Conservation (phyloP, 176 grass and related monocot species). For the Pontederia paniculata region DNA sequence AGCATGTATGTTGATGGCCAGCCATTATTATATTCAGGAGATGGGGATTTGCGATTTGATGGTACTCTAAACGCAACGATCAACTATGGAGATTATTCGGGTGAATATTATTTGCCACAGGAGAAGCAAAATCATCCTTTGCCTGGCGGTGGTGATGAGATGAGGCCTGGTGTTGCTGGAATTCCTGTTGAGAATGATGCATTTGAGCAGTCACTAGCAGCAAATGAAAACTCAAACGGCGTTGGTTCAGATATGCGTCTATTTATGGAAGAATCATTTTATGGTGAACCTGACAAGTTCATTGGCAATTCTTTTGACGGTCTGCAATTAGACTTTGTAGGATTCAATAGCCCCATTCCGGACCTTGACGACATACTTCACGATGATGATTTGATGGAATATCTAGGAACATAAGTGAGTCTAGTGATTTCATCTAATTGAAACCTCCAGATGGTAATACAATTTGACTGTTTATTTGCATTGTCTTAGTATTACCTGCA, state of each 20-base stretch:
- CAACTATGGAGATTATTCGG: constrained; percentile 4
- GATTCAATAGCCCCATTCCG: background rate
- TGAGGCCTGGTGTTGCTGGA: background rate
- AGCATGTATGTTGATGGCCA: constrained; percentile 35
- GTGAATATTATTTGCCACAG: background rate
- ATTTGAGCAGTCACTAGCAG: background rate
- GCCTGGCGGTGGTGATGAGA: background rate
- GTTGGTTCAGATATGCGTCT: background rate
- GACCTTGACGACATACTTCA: background rate
- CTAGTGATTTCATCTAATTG: no score
- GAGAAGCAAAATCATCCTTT: background rate
- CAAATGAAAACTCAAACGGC: background rate
- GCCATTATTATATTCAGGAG: constrained; percentile 25
- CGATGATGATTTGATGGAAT: background rate
- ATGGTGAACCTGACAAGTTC: background rate
- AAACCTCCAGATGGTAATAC: no score
- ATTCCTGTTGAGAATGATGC: background rate
- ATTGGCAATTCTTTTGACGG: background rate
- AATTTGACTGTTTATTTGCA: no score
- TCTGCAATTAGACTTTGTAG: background rate
- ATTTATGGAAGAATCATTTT: constrained; percentile 1
- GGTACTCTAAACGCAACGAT: constrained; percentile 19
- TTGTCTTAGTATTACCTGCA: no score
- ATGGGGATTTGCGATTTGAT: constrained; percentile 32
- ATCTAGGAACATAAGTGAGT: constrained; percentile 4